Conservation (phyloP, 768 basidiomycete genomes). For the Fibroporia radiculosa region DNA sequence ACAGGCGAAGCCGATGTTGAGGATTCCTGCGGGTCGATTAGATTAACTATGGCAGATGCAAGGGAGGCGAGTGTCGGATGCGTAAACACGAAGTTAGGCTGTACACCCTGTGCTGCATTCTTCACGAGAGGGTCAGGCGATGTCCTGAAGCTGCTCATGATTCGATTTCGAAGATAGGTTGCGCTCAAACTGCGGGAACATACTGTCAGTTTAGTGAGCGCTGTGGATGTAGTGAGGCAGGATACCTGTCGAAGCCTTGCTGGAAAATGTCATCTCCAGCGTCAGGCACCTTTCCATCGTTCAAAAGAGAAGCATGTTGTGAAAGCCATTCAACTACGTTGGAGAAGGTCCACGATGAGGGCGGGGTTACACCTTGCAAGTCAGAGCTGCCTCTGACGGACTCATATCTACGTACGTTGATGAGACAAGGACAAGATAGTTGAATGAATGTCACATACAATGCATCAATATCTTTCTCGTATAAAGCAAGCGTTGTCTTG, state of each 20-base stretch:
- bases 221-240: not conserved
- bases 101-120: constrained; percentile 7
- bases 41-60: constrained; percentile 1
- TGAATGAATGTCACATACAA: constrained; percentile 20
- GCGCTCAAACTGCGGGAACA: constrained; percentile 2
- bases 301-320: not conserved
- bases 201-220: not conserved
- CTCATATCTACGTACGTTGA: not conserved
- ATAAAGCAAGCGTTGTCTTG: constrained; percentile 20
- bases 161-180: constrained; percentile 19
- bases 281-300: not conserved
- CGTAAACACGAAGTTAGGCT: constrained; percentile 16
- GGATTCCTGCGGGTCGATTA: constrained; percentile 2
- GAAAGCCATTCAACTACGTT: not conserved
- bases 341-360: not conserved
- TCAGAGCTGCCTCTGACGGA: not conserved
- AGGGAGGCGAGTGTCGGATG: constrained; percentile 16
- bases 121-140: constrained; percentile 1
- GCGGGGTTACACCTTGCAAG: not conserved
- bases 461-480: constrained; percentile 33
- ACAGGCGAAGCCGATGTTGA: constrained; percentile 3
- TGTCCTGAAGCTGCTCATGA: constrained; percentile 16
- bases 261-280: not conserved
- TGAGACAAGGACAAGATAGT: not conserved
- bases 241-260: constrained; percentile 3